Evolutionary conservation across 2,329 filamentous ascomycete species (phyloP).

Genomic region (Colletotrichum musicola): DNA sequence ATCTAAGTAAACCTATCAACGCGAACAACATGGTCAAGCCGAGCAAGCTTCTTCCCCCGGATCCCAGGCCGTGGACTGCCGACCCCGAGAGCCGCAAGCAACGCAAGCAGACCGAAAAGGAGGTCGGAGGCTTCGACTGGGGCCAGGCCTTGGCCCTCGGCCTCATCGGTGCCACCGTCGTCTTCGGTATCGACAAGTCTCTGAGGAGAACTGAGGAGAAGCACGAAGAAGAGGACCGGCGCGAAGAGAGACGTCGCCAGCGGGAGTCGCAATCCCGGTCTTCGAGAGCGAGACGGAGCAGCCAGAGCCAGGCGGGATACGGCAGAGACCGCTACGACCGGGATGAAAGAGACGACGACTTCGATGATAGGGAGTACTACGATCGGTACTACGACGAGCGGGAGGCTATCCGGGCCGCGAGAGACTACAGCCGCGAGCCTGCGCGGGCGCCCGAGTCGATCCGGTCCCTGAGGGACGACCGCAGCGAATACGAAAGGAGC

Average conservation of each 20-base stretch:
- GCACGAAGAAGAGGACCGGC: constrained; percentile 35
- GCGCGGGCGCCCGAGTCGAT: constrained; percentile 23
- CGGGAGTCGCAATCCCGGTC: constrained; percentile 14
- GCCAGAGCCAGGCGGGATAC: constrained; percentile 14
- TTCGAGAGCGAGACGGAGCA: constrained; percentile 10
- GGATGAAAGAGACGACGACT: constrained; percentile 15
- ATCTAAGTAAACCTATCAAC: background rate
- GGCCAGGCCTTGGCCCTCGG: constrained; percentile 54
- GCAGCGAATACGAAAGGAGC: background rate
- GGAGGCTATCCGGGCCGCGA: constrained; percentile 23
- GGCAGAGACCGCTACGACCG: constrained; percentile 2
- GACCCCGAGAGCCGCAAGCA: constrained; percentile 51
- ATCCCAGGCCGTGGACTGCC: constrained; percentile 52
- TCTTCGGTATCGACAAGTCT: constrained; percentile 57
- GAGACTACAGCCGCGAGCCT: constrained; percentile 30
- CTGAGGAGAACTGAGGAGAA: constrained; percentile 45
- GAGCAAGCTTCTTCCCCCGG: constrained; percentile 42
- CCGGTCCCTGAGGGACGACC: background rate
- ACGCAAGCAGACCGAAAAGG: constrained; percentile 56
- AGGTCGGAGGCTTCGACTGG: constrained; percentile 55
- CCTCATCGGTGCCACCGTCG: constrained; percentile 50
- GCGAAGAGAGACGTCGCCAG: constrained; percentile 31
- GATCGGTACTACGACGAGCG: constrained; percentile 28
- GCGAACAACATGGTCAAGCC: constrained; percentile 28
- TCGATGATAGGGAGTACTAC: constrained; percentile 28